Evolutionary conservation across 441 rosid species (phyloP).

Genomic region (Codiaeum variegatum): DNA sequence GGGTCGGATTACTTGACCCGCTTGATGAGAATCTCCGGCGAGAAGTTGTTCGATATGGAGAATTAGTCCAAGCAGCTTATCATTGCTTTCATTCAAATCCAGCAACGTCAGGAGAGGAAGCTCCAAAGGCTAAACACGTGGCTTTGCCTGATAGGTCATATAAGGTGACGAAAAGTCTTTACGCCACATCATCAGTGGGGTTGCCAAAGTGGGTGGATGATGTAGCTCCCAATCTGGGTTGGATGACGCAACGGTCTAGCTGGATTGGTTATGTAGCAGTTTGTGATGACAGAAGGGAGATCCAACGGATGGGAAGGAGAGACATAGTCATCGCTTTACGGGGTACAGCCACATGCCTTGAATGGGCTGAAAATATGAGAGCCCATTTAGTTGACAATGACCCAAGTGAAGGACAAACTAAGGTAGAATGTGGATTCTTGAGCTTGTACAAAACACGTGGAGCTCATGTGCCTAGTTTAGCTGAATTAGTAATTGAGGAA

Average conservation of each 20-base stretch:
- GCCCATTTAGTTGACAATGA: constrained; percentile 52
- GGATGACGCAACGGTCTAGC: constrained; percentile 70
- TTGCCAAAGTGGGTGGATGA: constrained; percentile 67
- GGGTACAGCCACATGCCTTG: constrained; percentile 77
- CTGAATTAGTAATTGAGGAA: constrained; percentile 53
- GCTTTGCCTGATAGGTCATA: constrained; percentile 58
- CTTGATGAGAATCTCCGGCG: constrained; percentile 66
- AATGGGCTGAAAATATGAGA: constrained; percentile 81
- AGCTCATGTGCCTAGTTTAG: constrained; percentile 41
- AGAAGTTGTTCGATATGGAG: constrained; percentile 76
- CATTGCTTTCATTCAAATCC: constrained; percentile 66
- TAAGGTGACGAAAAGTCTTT: constrained; percentile 47
- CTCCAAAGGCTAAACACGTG: constrained; percentile 41
- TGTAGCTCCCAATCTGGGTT: constrained; percentile 59
- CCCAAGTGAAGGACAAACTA: constrained; percentile 37
- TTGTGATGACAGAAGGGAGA: constrained; percentile 64
- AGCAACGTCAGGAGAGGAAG: constrained; percentile 48
- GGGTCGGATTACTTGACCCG: constrained; percentile 67
- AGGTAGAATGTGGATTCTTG: constrained; percentile 74
- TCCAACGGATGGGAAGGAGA: constrained; percentile 73
- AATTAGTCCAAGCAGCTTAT: constrained; percentile 69
- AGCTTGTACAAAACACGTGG: constrained; percentile 60
- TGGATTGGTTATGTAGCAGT: constrained; percentile 88
- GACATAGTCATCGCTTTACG: constrained; percentile 67
- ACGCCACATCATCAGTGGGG: constrained; percentile 65